Base-by-base conservation (phyloP, 108 stramenopile genomes). In the Nitzschia inconspicua region DNA sequence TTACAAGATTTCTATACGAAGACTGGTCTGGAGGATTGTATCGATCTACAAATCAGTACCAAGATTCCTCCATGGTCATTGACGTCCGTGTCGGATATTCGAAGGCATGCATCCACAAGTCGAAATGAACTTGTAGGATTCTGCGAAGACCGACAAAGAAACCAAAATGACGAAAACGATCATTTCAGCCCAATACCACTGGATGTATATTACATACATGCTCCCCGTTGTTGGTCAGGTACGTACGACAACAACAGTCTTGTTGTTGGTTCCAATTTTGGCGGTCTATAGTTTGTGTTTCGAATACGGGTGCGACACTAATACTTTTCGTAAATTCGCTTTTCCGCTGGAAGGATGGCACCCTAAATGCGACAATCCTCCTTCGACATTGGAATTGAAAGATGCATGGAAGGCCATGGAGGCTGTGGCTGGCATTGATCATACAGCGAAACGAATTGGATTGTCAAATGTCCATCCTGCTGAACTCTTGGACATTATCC, bases 131-230 rank as follows among this genome's bases (percentile, higher is more conserved):
- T 80, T 37, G 39, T 80, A 1, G 78, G 78, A 40, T 80, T 63
- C 39, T 80, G 78, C 54, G 61, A 60, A 23, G 66, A 64, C 28
- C 43, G 52, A 2, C 8, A 13, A 32, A 59, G 48, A 25, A 14
- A 47, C 8, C 19, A 4, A 32, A 47, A 30, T 3, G 37, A 28
- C 18, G 47, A 31, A 1, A 4, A 0, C 34, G 52, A 50, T 20
- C 32, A 4, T 29, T 27, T 39, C 2, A 23, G 49, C 11, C 57
- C 63, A 0, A 60, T 46, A 41, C 75, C 75, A 13, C 26, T 76
- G 32, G 75, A 76, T 60, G 60, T 80, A 9, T 80, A 80, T 41
- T 80, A 66, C 49, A 80, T 80, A 57, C 78, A 80, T 64, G 73
- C 69, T 14, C 72, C 72, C 18, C 26, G 34, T 13, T 73, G 72